Base-by-base conservation (phyloP, 768 basidiomycete genomes). In the Lactifluus echinatus region DNA sequence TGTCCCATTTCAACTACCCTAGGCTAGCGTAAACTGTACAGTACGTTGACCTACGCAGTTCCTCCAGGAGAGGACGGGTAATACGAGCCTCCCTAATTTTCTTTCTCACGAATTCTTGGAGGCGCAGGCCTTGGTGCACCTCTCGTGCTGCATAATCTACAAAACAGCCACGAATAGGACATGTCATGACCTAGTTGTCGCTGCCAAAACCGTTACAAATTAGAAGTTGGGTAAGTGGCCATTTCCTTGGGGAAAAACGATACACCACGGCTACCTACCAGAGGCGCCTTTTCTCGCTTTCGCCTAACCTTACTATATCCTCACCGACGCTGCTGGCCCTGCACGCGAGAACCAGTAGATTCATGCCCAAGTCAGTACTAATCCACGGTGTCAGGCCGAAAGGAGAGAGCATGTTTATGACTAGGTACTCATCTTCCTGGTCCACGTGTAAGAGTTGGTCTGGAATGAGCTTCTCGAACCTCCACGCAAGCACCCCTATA, bases 281-380 rank as follows among this genome's bases (percentile, higher is more conserved):
- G n/a, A 28, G 61, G 10, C 21, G 23, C 5, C 29, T 5, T 51
- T n/a, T 4, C 46, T 14, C 15, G 14, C 17, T 47, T 34, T 24
- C n/a, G 7, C 29, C 3, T 34, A 4, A 17, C 50, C 44, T n/a
- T 77, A 83, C 66, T 85, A 85, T 21, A 83, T 82, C 12, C 82
- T 72, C 8, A 78, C 21, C 0, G 83, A 77, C 0, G 83, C 80
- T 2, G 80, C 73, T 6, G 84, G 82, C 0, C 82, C 82, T 0
- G 76, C 72, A 10, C 76, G 75, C 7, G 81, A 83, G 67, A 84
- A 82, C 72, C 74, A 78, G 63, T 78, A 82, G 11, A 81, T 71
- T 2, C 80, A 82, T 21, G 81, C 66, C 81, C 82, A 85, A 0
- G 79, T 81, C 29, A 85, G 62, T 1, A 83, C 82, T 82, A 54